phyloP scores from a whole-genome alignment of 176 grass and related monocot genomes.

The Ensete glaucum region DNA sequence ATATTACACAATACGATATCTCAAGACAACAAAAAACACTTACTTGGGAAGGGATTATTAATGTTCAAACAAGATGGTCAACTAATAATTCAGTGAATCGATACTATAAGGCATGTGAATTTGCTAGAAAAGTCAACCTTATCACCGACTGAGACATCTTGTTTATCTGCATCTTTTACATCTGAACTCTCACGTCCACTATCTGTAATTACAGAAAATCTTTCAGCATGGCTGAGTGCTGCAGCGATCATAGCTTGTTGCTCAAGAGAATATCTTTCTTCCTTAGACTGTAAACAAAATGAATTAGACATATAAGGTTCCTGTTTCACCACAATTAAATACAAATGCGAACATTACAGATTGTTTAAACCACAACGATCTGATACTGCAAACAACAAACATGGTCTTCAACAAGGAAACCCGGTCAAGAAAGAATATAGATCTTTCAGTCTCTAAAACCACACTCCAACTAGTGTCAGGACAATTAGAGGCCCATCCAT shows the following conservation, averaged over 20 bases:
- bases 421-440: background rate
- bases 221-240: conserved; percentile 53
- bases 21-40: background rate
- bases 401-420: background rate
- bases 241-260: conserved; percentile 58
- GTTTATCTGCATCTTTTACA: conserved; percentile 21
- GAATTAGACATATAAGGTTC: conserved; percentile 19
- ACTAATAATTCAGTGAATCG: background rate
- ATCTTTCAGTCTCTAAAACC: no score
- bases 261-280: conserved; percentile 49
- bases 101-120: background rate
- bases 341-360: background rate
- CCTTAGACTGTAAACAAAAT: conserved; percentile 42
- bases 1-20: background rate
- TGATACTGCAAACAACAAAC: background rate
- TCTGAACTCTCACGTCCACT: conserved; percentile 25
- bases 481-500: background rate
- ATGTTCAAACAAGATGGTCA: background rate
- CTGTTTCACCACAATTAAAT: background rate
- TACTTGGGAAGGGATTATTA: background rate
- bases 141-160: conserved; percentile 22
- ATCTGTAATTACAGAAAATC: conserved; percentile 73
- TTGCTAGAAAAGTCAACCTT: conserved; percentile 38
- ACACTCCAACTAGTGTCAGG: no score
- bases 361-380: background rate